These are phyloP conservation scores for Eragrostis tef DNA, from an alignment of 202 grass and related monocot species.

Conservation along the genomic window DNA sequence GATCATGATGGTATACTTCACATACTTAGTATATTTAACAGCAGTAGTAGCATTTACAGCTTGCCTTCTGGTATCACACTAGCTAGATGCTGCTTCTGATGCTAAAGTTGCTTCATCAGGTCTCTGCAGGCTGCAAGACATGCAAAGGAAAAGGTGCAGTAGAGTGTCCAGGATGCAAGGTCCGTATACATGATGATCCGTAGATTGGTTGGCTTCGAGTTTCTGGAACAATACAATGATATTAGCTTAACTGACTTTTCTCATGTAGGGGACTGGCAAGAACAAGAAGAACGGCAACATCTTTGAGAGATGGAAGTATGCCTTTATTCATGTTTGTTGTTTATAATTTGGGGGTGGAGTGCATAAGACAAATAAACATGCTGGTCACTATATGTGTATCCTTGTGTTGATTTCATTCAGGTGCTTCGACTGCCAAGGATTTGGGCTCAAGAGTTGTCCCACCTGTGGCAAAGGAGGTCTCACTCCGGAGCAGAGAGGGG, in stretches of 20 bases:
- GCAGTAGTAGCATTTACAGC: too few relatives aligned
- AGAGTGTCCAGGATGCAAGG: slow-evolving; percentile 90
- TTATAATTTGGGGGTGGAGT: neutral
- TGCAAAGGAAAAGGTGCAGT: slow-evolving; percentile 83
- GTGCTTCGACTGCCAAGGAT: slow-evolving; percentile 92
- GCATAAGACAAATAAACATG: neutral
- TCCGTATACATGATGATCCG: neutral
- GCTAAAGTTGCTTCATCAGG: slow-evolving; percentile 33
- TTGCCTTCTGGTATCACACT: too few relatives aligned
- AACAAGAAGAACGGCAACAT: slow-evolving; percentile 99
- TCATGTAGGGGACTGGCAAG: slow-evolving; percentile 79
- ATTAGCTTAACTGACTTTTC: neutral
- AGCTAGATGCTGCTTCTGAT: neutral
- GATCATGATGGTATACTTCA: neutral
- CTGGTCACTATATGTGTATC: too few relatives aligned
- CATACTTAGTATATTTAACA: too few relatives aligned
- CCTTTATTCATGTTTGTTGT: neutral
- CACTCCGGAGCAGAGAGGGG: slow-evolving; percentile 86
- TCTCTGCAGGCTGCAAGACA: slow-evolving; percentile 60
- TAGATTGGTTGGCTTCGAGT: neutral
- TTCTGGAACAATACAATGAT: neutral
- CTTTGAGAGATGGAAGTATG: slow-evolving; percentile 98
- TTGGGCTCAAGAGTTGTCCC: slow-evolving; percentile 84
- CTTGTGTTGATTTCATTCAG: slow-evolving; percentile 30
- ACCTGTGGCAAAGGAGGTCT: slow-evolving; percentile 79